Percentiles rank a stretch among this genome's conserved stretches.
phyloP scores from a whole-genome alignment of 2,329 filamentous ascomycete species.

The Helotiales sp. region DNA sequence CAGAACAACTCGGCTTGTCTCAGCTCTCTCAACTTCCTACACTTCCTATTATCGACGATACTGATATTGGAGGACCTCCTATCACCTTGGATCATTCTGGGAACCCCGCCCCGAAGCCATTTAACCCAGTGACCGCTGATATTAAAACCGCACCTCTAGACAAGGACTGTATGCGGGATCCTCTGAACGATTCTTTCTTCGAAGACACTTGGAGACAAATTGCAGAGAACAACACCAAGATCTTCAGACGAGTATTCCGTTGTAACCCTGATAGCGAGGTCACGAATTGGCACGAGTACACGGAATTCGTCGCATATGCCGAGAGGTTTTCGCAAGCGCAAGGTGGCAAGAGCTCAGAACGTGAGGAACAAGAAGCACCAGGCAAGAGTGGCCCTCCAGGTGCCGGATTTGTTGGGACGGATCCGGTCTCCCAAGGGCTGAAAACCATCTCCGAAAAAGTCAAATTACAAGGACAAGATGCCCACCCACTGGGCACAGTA shows the following conservation, averaged over 20 bases:
- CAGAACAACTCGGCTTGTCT: constrained; percentile 66
- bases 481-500: constrained; percentile 28
- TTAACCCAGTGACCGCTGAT: constrained; percentile 61
- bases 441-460: constrained; percentile 29
- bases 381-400: constrained; percentile 36
- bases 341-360: constrained; percentile 35
- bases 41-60: constrained; percentile 71
- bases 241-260: constrained; percentile 90
- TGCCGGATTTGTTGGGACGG: constrained; percentile 11
- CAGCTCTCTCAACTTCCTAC: constrained; percentile 69
- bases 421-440: constrained; percentile 20
- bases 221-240: constrained; percentile 91
- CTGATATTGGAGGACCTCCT: constrained; percentile 78
- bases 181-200: constrained; percentile 78
- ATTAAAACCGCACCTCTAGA: constrained; percentile 74
- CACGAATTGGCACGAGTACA: constrained; percentile 87
- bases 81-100: constrained; percentile 54
- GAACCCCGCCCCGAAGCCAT: constrained; percentile 43
- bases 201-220: constrained; percentile 85
- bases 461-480: constrained; percentile 15
- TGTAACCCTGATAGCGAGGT: constrained; percentile 98
- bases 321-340: constrained; percentile 64
- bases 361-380: constrained; percentile 31
- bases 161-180: constrained; percentile 93
- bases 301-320: constrained; percentile 59